Base-by-base conservation (phyloP, 495 filamentous ascomycete species). In the Penicillium mononematosum region DNA sequence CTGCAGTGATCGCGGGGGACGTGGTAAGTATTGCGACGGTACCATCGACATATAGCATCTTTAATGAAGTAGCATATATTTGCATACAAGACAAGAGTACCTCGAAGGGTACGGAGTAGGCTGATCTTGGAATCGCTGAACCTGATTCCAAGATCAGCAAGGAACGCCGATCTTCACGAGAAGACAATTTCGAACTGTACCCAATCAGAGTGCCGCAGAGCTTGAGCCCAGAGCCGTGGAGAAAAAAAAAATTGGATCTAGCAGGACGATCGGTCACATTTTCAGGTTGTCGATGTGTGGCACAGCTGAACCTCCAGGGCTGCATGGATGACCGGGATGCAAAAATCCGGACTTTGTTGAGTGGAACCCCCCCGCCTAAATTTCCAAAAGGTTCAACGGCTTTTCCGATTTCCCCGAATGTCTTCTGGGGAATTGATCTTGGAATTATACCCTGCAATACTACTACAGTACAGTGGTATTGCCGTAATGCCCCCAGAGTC, bases 11-110 rank as follows among this genome's bases (percentile, higher is more conserved):
- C 43, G 60, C 48, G 53, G 61, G 58, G 58, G 34, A 58, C 47
- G 53, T 62, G 11, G 50, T 47, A 64, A 44, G 36, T 19, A 48
- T 2, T 67, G 55, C 36, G 47, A 67, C 65, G 51, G 62, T 65
- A 47, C 29, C 44, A 67, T 67, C 3, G n/a, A 54, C 10, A 56
- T 31, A 58, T 53, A 53, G 50, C 25, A 17, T n/a, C n/a, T 19
- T 38, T 27, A 42, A 42, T 45, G 16, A 41, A 51, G 27, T 32
- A 12, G 16, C 38, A 24, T 44, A 44, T 14, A 53, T 24, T 25
- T 39, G 7, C 6, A 53, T 32, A 48, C 29, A 24, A 11, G 12
- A 11, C 3, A 22, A 44, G 10, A 44, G 41, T 5, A 12, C 31
- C 34, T 38, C 34, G 12, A 24, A 44, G 17, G 25, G 7, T 29